Base-by-base conservation (phyloP, 192 early-diverging fungal genomes). In the Paraglomus brasilianum region DNA sequence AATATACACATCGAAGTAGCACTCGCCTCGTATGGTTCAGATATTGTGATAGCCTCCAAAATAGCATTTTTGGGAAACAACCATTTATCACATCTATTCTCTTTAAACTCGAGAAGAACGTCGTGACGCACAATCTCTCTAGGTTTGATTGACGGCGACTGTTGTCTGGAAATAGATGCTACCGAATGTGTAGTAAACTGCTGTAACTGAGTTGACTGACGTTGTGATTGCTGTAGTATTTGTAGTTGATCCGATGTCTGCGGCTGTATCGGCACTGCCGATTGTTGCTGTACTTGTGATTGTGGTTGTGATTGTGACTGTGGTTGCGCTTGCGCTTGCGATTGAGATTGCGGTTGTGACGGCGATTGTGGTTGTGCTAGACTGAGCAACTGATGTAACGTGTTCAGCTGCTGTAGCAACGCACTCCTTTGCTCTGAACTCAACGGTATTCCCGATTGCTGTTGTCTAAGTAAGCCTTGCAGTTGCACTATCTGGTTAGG, bases 81-180 rank as follows among this genome's bases (percentile, higher is more conserved):
- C 48, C 82, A 84, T 6, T 77, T 74, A 38, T 80, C 78, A 19
- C 74, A 73, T 5, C 78, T 68, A 48, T 74, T 71, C 5, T 89
- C 88, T 15, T 76, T 76, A 75, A 89, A 85, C 63, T 85, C 82
- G 56, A 89, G 74, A 4, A 81, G 77, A 44, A 89, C 68, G 21
- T 82, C 80, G 40, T 40, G 41, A 39, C 67, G 69, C 22, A 73
- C 67, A 21, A 73, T 51, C 53, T 63, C 53, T n/a, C 56, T 17
- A 69, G 21, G 4, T 56, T 21, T 30, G 30, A 30, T 30, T 30
- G 30, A 30, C 30, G 53, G n/a, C 22, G 53, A 9, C 38, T 13
- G 21, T 30, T 19, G 21, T 36, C 22, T 36, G 13, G 53, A 30
- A 11, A 22, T 21, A 56, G 22, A 14, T 56, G 22, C 38, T 36